phyloP scores from a whole-genome alignment of 495 filamentous ascomycete genomes.

The Podospora bellae-mahoneyi region DNA sequence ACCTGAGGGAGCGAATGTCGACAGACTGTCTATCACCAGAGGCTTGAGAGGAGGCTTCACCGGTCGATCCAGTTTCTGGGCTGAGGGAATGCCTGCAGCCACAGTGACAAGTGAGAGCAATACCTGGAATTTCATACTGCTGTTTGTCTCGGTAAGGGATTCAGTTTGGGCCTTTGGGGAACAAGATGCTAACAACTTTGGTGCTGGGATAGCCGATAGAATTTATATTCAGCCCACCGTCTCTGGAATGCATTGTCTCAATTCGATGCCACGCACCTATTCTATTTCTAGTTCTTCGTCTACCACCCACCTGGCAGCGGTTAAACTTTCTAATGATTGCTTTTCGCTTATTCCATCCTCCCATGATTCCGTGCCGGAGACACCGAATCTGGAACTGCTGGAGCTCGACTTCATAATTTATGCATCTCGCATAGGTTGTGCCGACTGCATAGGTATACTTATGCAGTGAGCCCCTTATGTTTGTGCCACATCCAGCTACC shows the following conservation, averaged over 20 bases:
- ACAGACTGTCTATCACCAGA: background rate
- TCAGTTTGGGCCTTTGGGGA: background rate
- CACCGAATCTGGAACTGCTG: background rate
- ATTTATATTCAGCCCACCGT: background rate
- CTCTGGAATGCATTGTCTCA: background rate
- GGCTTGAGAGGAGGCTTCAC: background rate
- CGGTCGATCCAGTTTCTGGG: background rate
- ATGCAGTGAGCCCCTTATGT: too few relatives aligned
- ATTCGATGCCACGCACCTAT: background rate
- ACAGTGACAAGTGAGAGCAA: background rate
- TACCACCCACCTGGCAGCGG: background rate
- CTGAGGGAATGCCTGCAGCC: background rate
- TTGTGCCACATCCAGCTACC: background rate
- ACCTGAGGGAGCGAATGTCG: background rate
- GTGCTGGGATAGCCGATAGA: too few relatives aligned
- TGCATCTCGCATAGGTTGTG: background rate
- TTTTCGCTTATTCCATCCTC: background rate
- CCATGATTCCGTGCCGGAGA: background rate
- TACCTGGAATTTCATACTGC: background rate
- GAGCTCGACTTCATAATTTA: background rate
- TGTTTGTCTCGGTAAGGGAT: background rate
- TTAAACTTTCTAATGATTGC: background rate
- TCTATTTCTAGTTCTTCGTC: background rate
- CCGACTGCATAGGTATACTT: too few relatives aligned
- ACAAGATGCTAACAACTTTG: background rate